These are phyloP conservation scores for Chytriomyces hyalinus DNA, from an alignment of 192 early-diverging fungal species.

Conservation along the genomic window DNA sequence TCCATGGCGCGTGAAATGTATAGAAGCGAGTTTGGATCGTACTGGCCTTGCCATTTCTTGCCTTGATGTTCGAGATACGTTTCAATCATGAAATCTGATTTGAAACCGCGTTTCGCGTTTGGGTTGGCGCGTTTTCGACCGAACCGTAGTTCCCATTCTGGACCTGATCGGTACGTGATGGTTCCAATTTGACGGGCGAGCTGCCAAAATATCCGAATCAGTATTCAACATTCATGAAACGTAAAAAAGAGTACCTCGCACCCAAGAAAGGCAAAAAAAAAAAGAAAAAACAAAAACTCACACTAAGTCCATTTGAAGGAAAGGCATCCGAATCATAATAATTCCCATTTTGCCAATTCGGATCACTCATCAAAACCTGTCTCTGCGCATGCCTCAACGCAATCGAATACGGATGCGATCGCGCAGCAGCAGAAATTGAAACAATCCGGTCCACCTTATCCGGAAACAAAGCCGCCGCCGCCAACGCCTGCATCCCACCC, in stretches of 20 bases:
- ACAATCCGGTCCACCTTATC: constrained; percentile 81
- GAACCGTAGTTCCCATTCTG: constrained; percentile 97
- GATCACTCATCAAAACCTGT: constrained; percentile 94
- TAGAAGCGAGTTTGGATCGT: constrained; percentile 91
- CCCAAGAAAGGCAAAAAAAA: too few relatives aligned
- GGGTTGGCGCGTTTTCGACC: constrained; percentile 81
- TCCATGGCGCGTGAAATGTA: constrained; percentile 63
- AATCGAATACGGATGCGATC: constrained; percentile 96
- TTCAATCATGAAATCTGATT: constrained; percentile 90
- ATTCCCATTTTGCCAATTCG: constrained; percentile 92
- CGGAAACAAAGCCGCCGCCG: constrained; percentile 80
- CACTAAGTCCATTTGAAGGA: constrained; percentile 94
- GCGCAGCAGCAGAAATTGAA: constrained; percentile 87
- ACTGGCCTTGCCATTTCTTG: constrained; percentile 89
- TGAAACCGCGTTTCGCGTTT: constrained; percentile 39
- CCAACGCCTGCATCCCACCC: constrained; percentile 97
- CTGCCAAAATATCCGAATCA: background rate
- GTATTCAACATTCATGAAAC: too few relatives aligned
- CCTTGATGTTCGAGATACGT: constrained; percentile 95
- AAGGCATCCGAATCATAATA: constrained; percentile 72
- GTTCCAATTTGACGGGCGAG: constrained; percentile 27
- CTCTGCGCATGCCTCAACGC: constrained; percentile 91
- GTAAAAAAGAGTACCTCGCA: too few relatives aligned
- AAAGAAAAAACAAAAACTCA: constrained; percentile 12
- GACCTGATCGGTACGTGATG: constrained; percentile 84